Conservation (phyloP, 805 yeast genomes). For the Suhomyces emberorum region DNA sequence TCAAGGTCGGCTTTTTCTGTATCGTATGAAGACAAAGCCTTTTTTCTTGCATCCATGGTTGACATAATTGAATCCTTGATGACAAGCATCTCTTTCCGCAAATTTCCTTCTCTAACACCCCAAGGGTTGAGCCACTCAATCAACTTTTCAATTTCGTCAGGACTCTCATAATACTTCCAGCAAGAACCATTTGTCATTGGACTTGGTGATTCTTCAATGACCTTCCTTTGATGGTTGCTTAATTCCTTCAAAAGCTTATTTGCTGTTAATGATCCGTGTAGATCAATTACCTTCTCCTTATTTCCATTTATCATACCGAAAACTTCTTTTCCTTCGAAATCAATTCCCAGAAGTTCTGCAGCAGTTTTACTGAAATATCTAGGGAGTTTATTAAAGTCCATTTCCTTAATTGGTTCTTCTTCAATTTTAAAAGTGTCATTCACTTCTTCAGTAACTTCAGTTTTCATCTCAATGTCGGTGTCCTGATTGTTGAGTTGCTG, state of each 20-base stretch:
- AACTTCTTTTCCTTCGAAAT: slow-evolving; percentile 22
- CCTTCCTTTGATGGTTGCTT: slow-evolving; percentile 51
- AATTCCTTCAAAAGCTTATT: slow-evolving; percentile 12
- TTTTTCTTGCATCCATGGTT: slow-evolving; percentile 58
- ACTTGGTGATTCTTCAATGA: slow-evolving; percentile 63
- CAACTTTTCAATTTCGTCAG: slow-evolving; percentile 54
- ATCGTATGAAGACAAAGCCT: slow-evolving; percentile 46
- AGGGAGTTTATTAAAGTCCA: slow-evolving; percentile 25
- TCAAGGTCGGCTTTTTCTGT: slow-evolving; percentile 40
- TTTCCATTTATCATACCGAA: slow-evolving; percentile 4
- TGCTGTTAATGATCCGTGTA: slow-evolving; percentile 27
- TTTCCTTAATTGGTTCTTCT: slow-evolving; percentile 2
- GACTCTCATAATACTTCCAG: slow-evolving; percentile 71
- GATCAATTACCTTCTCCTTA: slow-evolving; percentile 29
- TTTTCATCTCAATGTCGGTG: background rate
- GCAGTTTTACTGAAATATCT: slow-evolving; percentile 21
- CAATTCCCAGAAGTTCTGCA: slow-evolving; percentile 25
- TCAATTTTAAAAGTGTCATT: background rate
- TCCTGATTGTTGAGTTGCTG: background rate
- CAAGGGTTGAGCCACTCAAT: slow-evolving; percentile 67
- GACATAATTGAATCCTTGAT: slow-evolving; percentile 51
- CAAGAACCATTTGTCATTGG: slow-evolving; percentile 48
- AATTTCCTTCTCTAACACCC: slow-evolving; percentile 68
- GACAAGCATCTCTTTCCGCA: slow-evolving; percentile 57
- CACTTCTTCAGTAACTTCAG: background rate